Evolutionary conservation across 352 stramenopile genomes (phyloP).

Genomic region (Phytophthora nicotianae): DNA sequence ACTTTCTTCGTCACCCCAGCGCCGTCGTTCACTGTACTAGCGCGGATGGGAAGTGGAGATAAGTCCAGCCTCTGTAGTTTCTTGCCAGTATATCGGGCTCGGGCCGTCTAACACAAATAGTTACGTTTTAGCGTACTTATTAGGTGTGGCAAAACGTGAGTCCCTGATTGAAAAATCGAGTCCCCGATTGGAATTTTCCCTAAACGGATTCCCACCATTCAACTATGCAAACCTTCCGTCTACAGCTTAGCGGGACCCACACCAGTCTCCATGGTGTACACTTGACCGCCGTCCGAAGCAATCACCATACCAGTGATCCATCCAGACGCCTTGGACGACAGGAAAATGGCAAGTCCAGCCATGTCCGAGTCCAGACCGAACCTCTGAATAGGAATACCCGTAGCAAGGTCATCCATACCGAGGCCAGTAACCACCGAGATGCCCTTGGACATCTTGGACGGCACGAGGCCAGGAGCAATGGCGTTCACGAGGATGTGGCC

Average conservation of each 20-base stretch:
- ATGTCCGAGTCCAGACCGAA: constrained; percentile 92
- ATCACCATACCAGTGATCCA: constrained; percentile 95
- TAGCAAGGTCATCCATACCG: constrained; percentile 63
- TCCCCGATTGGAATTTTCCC: too few relatives aligned
- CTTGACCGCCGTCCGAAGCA: constrained; percentile 90
- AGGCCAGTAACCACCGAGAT: constrained; percentile 51
- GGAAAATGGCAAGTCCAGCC: constrained; percentile 93
- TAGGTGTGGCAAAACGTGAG: too few relatives aligned
- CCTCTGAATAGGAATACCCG: constrained; percentile 72
- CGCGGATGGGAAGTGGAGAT: too few relatives aligned
- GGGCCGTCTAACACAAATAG: too few relatives aligned
- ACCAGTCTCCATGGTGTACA: constrained; percentile 51
- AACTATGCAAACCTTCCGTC: neutral
- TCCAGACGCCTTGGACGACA: constrained; percentile 86
- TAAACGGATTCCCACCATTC: too few relatives aligned
- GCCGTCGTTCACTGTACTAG: too few relatives aligned
- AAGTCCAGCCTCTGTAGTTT: too few relatives aligned
- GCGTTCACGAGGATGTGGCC: constrained; percentile 95
- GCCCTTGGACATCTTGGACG: constrained; percentile 90
- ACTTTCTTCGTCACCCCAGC: too few relatives aligned
- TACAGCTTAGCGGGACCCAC: constrained; percentile 46
- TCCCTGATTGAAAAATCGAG: too few relatives aligned
- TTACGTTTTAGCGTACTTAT: too few relatives aligned
- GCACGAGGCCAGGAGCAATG: constrained; percentile 93
- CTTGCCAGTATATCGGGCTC: too few relatives aligned